Evolutionary conservation across 2,329 filamentous ascomycete genomes (phyloP).

Genomic region (Ophiocordyceps unilateralis): DNA sequence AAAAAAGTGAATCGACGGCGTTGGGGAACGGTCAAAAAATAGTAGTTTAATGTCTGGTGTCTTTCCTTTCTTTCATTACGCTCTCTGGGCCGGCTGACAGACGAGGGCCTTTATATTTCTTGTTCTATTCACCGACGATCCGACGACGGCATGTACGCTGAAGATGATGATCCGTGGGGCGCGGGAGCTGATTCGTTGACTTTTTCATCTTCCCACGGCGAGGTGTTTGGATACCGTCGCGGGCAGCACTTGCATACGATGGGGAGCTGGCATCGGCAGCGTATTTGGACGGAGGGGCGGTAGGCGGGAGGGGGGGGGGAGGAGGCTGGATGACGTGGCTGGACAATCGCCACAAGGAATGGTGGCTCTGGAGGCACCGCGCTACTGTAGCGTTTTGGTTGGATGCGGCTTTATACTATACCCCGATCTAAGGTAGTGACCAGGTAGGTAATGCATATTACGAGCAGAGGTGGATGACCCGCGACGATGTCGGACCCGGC

Average conservation of each 20-base stretch:
- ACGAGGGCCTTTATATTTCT: not conserved
- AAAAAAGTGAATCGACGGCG: not conserved
- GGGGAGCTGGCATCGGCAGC: not conserved
- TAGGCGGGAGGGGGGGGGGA: not conserved
- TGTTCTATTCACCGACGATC: not conserved
- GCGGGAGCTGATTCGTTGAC: not conserved
- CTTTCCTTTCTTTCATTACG: not conserved
- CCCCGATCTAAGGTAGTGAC: slow-evolving; percentile 10
- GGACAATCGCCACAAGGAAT: too few relatives aligned
- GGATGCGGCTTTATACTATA: slow-evolving; percentile 20
- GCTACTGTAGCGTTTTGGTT: slow-evolving; percentile 9
- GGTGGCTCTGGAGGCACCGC: slow-evolving; percentile 6
- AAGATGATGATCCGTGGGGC: not conserved
- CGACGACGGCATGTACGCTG: not conserved
- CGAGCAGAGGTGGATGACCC: slow-evolving; percentile 8
- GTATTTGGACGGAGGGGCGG: not conserved
- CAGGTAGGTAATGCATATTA: slow-evolving; percentile 13
- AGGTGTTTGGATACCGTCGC: not conserved
- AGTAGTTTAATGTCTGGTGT: not conserved
- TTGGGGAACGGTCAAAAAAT: not conserved
- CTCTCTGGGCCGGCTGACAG: too few relatives aligned
- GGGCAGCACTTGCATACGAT: not conserved
- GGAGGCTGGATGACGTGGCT: not conserved
- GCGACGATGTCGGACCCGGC: too few relatives aligned
- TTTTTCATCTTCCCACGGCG: not conserved